A percentile compares a stretch with the other conserved stretches of the same genome.
These are phyloP conservation scores for Plectosphaerella plurivora DNA, from an alignment of 2,329 filamentous ascomycete genomes.

Conservation along the genomic window DNA sequence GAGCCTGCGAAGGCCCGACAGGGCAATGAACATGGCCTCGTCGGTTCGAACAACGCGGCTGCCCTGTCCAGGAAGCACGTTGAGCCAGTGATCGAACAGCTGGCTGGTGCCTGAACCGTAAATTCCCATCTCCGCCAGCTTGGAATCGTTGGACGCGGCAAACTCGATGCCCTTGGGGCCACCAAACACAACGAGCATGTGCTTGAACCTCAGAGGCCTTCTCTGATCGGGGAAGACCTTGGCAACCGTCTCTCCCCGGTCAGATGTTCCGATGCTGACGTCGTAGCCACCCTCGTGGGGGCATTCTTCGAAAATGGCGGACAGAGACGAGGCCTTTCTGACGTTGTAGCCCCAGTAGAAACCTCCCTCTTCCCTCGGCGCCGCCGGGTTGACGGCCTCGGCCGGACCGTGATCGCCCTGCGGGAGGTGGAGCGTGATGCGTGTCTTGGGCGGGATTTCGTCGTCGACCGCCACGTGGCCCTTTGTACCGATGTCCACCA, in stretches of 20 bases:
- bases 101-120: slow-evolving; percentile 49
- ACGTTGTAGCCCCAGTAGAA: slow-evolving; percentile 86
- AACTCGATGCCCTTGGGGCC: slow-evolving; percentile 76
- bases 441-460: slow-evolving; percentile 63
- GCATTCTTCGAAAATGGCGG: slow-evolving; percentile 72
- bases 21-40: slow-evolving; percentile 73
- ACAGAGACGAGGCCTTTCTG: slow-evolving; percentile 61
- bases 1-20: slow-evolving; percentile 62
- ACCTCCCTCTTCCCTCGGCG: slow-evolving; percentile 68
- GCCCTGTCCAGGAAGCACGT: slow-evolving; percentile 74
- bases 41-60: slow-evolving; percentile 80
- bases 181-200: slow-evolving; percentile 75
- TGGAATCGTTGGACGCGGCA: slow-evolving; percentile 58
- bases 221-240: slow-evolving; percentile 35
- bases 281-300: slow-evolving; percentile 76
- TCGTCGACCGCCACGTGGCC: slow-evolving; percentile 52
- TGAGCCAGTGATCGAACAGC: slow-evolving; percentile 81
- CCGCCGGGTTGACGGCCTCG: slow-evolving; percentile 61
- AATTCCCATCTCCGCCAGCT: slow-evolving; percentile 57
- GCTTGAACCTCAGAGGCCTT: slow-evolving; percentile 52
- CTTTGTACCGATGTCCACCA: slow-evolving; percentile 55
- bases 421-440: slow-evolving; percentile 68
- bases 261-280: slow-evolving; percentile 76
- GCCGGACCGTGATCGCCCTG: slow-evolving; percentile 41
- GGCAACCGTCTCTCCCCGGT: slow-evolving; percentile 58